phyloP scores from a whole-genome alignment of 2,329 filamentous ascomycete species.

The Alternaria sp. region DNA sequence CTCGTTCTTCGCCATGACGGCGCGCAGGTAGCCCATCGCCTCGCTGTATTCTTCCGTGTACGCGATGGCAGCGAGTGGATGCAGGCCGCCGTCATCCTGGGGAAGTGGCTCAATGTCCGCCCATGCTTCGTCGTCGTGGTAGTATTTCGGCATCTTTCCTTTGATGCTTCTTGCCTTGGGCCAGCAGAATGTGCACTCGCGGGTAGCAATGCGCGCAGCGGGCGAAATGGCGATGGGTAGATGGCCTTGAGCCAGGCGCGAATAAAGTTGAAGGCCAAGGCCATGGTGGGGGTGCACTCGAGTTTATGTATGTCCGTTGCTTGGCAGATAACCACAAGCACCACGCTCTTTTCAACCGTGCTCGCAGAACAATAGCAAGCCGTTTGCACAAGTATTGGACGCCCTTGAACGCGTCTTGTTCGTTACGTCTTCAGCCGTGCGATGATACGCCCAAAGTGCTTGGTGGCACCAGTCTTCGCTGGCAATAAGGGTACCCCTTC shows the following conservation, averaged over 20 bases:
- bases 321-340: constrained; percentile 22
- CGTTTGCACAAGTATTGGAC: constrained; percentile 2
- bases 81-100: constrained; percentile 76
- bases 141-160: constrained; percentile 51
- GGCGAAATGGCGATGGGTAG: constrained; percentile 23
- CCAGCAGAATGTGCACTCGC: neutral
- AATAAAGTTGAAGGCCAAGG: constrained; percentile 27
- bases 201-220: constrained; percentile 20
- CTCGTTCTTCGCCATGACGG: constrained; percentile 90
- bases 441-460: neutral
- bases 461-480: neutral
- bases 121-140: constrained; percentile 77
- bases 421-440: neutral
- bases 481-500: constrained; percentile 2
- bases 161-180: constrained; percentile 10
- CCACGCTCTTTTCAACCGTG: constrained; percentile 20
- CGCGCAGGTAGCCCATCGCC: constrained; percentile 90
- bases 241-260: constrained; percentile 26
- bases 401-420: neutral
- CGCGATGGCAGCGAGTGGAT: constrained; percentile 89
- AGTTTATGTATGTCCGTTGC: constrained; percentile 18
- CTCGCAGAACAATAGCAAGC: constrained; percentile 30
- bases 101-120: constrained; percentile 84
- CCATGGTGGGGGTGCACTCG: constrained; percentile 27
- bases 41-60: constrained; percentile 91